A percentile compares a stretch with the other conserved stretches of the same genome.
Conservation (phyloP, 306 rosid species). For the Castanea mollissima region DNA sequence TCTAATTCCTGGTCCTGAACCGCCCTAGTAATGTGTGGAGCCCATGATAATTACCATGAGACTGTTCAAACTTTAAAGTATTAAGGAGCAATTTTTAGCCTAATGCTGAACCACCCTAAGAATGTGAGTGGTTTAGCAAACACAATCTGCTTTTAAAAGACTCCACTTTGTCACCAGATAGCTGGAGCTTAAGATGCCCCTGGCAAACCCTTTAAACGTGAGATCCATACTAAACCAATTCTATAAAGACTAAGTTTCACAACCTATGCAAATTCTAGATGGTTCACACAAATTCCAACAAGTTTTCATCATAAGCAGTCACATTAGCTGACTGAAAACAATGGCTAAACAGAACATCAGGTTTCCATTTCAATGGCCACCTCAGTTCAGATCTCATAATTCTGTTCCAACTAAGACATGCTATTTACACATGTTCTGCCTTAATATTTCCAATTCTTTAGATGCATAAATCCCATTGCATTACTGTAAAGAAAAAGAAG, state of each 20-base stretch:
- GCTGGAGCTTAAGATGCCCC: not conserved
- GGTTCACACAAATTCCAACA: not conserved
- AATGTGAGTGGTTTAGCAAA: not conserved
- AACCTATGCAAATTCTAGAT: not conserved
- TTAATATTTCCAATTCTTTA: not conserved
- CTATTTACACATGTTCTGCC: conserved; percentile 1
- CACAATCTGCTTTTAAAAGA: not conserved
- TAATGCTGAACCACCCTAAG: not conserved
- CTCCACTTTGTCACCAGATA: not conserved
- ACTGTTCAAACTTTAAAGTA: not conserved
- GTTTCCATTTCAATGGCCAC: not conserved
- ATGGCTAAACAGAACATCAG: not conserved
- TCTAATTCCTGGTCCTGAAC: not conserved
- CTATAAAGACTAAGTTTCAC: not conserved
- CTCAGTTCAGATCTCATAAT: not conserved
- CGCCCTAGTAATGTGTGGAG: not conserved
- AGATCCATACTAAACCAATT: not conserved
- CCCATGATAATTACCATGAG: not conserved
- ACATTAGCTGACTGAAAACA: not conserved
- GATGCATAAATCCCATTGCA: not conserved
- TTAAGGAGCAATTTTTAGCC: not conserved
- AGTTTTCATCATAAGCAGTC: not conserved
- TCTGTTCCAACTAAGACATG: not conserved
- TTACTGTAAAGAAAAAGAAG: conserved; percentile 3
- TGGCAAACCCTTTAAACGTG: not conserved